Percentiles rank a stretch among this genome's conserved stretches.
phyloP scores from a whole-genome alignment of 1,284 basidiomycete species.

The Marasmius fiardii region DNA sequence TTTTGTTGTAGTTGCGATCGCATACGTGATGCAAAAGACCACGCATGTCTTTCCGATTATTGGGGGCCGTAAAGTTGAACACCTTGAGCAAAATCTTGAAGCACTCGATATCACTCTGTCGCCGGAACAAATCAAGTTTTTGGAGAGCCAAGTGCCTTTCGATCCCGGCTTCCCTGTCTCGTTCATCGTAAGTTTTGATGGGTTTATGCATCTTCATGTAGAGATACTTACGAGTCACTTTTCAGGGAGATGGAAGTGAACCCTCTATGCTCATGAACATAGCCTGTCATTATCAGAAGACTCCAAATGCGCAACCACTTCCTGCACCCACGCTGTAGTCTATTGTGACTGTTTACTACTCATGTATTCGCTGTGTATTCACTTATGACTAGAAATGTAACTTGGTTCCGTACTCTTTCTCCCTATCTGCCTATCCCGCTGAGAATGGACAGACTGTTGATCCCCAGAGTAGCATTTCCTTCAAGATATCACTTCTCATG shows the following conservation, averaged over 20 bases:
- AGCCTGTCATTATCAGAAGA: slow-evolving; percentile 3
- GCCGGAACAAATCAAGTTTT: slow-evolving; percentile 32
- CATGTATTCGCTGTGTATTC: too few relatives aligned
- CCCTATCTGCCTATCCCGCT: too few relatives aligned
- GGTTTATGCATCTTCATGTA: too few relatives aligned
- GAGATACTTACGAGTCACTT: too few relatives aligned
- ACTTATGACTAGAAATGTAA: too few relatives aligned
- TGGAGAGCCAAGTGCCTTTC: slow-evolving; percentile 33
- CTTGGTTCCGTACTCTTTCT: too few relatives aligned
- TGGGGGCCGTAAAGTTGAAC: slow-evolving; percentile 40
- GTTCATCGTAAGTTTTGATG: slow-evolving; percentile 4
- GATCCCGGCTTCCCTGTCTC: slow-evolving; percentile 33
- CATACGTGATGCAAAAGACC: slow-evolving; percentile 39
- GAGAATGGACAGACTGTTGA: too few relatives aligned
- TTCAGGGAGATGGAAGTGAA: slow-evolving; percentile 9
- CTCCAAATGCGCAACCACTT: slow-evolving; percentile 2
- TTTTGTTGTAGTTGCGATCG: slow-evolving; percentile 27
- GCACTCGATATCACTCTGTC: slow-evolving; percentile 34
- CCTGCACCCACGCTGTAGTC: not conserved
- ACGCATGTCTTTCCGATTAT: slow-evolving; percentile 41
- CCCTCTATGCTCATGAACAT: slow-evolving; percentile 1
- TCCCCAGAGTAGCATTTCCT: too few relatives aligned
- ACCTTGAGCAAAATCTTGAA: slow-evolving; percentile 37
- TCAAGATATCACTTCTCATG: too few relatives aligned
- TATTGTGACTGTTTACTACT: too few relatives aligned